These are phyloP conservation scores for Debaryomycetaceae sp. DNA, from an alignment of 1,139 yeast species.

Conservation along the genomic window DNA sequence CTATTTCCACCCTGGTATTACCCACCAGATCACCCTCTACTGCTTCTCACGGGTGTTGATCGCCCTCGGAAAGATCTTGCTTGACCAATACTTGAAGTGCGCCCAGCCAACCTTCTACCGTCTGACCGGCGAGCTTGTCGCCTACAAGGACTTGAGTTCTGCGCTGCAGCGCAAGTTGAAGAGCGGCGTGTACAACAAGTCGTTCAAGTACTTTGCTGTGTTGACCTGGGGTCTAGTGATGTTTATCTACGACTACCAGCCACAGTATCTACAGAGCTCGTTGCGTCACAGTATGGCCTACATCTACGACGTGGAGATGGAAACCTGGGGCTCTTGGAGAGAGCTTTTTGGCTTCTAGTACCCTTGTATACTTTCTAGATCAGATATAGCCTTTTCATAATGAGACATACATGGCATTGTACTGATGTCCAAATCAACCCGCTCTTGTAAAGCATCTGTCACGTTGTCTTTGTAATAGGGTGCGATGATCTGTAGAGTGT, in stretches of 20 bases:
- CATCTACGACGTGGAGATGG: constrained; percentile 57
- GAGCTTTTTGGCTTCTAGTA: constrained; percentile 32
- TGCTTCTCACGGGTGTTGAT: constrained; percentile 57
- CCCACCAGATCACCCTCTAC: constrained; percentile 59
- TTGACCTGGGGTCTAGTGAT: constrained; percentile 73
- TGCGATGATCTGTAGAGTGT: too few species aligned
- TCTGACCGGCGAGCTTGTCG: constrained; percentile 18
- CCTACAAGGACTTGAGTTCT: constrained; percentile 27
- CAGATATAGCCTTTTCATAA: background rate
- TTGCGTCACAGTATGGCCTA: constrained; percentile 71
- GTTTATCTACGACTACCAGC: constrained; percentile 65
- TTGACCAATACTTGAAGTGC: constrained; percentile 36
- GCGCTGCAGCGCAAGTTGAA: constrained; percentile 34
- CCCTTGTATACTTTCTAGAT: background rate
- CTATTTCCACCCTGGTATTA: constrained; percentile 47
- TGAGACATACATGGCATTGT: background rate
- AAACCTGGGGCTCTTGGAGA: constrained; percentile 40
- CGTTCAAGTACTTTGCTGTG: constrained; percentile 70
- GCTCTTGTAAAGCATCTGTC: too few species aligned
- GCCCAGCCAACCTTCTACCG: constrained; percentile 32
- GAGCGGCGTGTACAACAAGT: constrained; percentile 32
- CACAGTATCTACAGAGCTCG: constrained; percentile 61
- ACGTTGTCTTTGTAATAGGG: too few species aligned
- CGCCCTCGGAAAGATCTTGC: constrained; percentile 48
- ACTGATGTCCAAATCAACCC: too few species aligned